Conservation (phyloP, 2,329 filamentous ascomycete genomes). For the Fusarium albidum region DNA sequence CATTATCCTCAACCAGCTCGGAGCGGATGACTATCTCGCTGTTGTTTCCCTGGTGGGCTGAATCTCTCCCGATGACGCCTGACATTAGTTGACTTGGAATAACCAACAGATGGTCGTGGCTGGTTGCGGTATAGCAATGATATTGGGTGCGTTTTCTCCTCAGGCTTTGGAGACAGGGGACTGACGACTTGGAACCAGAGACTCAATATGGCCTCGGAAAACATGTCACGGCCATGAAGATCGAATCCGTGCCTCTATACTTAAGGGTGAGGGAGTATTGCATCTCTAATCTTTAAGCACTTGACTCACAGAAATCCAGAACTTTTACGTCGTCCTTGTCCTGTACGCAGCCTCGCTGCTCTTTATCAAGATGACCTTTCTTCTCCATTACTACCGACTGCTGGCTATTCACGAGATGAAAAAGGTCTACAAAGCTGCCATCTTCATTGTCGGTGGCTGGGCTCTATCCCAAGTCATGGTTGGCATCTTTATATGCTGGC, state of each 20-base stretch:
- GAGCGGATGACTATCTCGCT: neutral
- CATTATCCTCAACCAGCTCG: neutral
- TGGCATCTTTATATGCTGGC: neutral
- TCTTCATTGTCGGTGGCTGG: neutral
- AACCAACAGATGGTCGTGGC: neutral
- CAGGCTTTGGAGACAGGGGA: neutral
- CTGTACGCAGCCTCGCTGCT: neutral
- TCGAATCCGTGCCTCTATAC: neutral
- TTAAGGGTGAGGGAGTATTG: neutral
- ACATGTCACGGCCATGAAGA: neutral
- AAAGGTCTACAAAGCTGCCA: constrained; percentile 1
- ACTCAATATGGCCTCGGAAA: constrained; percentile 2
- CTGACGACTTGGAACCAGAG: neutral
- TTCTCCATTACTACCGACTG: neutral
- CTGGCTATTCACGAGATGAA: neutral
- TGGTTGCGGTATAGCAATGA: neutral
- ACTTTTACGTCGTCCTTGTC: neutral
- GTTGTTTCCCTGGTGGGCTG: neutral
- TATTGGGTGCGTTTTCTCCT: neutral
- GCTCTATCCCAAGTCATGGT: neutral
- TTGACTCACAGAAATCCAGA: neutral
- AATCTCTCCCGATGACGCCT: accelerated
- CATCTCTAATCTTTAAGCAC: neutral
- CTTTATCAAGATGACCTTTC: constrained; percentile 1
- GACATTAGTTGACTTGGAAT: neutral